Percentiles rank a stretch among this genome's conserved stretches.
Evolutionary conservation across 2,329 filamentous ascomycete species (phyloP).

Genomic region (Fusarium sp.): DNA sequence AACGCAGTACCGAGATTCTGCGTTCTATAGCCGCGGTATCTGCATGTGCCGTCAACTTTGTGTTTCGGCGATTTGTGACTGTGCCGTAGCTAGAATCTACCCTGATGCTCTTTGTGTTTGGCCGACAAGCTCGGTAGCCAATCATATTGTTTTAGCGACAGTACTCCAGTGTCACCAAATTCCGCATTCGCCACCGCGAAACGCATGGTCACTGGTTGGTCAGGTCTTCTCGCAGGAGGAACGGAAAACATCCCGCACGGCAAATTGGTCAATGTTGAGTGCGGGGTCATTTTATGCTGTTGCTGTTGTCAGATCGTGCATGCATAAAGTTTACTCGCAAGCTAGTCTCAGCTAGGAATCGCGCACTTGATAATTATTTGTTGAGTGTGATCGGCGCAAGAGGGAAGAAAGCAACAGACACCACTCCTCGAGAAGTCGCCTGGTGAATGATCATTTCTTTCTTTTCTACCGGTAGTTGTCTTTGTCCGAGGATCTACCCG

Average conservation of each 20-base stretch:
- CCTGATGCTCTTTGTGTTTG: neutral
- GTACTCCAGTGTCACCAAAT: too few species aligned
- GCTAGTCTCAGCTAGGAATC: neutral
- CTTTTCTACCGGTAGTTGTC: neutral
- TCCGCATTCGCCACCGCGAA: neutral
- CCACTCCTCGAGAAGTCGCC: accelerated
- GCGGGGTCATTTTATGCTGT: neutral
- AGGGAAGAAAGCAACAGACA: neutral
- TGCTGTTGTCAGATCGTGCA: neutral
- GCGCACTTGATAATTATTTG: neutral
- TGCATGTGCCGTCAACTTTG: neutral
- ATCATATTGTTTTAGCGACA: neutral
- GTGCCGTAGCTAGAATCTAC: neutral
- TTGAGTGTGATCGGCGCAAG: neutral
- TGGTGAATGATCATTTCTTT: neutral
- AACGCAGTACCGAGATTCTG: accelerated
- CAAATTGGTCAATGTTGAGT: neutral
- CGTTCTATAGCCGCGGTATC: neutral
- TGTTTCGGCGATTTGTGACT: neutral
- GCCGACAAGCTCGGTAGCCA: neutral
- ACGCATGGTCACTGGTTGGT: neutral
- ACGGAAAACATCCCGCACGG: neutral
- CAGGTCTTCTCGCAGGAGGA: neutral
- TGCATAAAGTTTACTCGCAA: neutral
- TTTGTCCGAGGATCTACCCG: accelerated